Evolutionary conservation across 148 eudicot species (phyloP).

Genomic region (Arctostaphylos glauca): DNA sequence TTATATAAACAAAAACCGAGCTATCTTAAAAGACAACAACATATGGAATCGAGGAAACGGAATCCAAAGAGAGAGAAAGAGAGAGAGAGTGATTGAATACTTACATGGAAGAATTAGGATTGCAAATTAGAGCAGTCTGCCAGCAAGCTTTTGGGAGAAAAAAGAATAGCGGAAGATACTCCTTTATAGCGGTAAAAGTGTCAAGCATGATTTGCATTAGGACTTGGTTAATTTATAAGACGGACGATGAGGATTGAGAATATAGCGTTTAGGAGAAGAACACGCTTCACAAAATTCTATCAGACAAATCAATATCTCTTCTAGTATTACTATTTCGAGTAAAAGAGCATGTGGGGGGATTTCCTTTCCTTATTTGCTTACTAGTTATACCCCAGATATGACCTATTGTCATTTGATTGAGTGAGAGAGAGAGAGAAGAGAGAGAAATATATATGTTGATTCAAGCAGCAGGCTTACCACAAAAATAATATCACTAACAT

Average conservation of each 20-base stretch:
- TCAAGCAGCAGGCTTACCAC: too few relatives aligned
- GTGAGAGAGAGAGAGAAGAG: background rate
- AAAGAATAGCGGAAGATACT: background rate
- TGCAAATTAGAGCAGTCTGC: too few relatives aligned
- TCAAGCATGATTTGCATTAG: background rate
- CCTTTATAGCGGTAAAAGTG: slow-evolving; percentile 6
- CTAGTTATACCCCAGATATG: background rate
- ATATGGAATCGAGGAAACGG: too few relatives aligned
- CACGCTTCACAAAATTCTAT: slow-evolving; percentile 19
- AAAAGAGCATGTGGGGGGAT: background rate
- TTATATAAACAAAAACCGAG: too few relatives aligned
- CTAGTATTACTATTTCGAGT: background rate
- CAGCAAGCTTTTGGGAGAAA: too few relatives aligned
- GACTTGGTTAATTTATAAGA: background rate
- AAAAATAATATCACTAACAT: too few relatives aligned
- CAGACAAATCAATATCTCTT: slow-evolving; percentile 1
- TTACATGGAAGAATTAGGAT: too few relatives aligned
- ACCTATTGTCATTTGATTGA: background rate
- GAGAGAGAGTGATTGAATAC: background rate
- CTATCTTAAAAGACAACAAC: too few relatives aligned
- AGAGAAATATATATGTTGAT: too few relatives aligned
- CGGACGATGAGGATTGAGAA: background rate
- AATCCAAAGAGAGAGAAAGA: background rate
- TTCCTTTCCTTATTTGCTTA: background rate
- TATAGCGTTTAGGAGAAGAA: slow-evolving; percentile 10